Evolutionary conservation across 2,329 filamentous ascomycete species (phyloP).

Genomic region (Reticulascus tulasneorum): DNA sequence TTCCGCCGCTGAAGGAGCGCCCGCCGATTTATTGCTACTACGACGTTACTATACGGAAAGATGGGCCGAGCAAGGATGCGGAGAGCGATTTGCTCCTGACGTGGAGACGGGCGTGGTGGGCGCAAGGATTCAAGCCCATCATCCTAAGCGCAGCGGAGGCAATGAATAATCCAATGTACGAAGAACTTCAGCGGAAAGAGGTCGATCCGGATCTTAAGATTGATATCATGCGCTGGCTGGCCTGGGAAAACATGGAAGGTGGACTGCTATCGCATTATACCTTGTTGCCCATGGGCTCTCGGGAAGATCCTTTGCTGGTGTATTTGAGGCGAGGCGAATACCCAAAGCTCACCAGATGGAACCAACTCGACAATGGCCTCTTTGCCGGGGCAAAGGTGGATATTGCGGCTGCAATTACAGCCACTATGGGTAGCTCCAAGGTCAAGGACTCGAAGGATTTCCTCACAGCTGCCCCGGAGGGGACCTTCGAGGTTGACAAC

Average conservation of each 20-base stretch:
- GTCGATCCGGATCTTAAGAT: constrained; percentile 58
- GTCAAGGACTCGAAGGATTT: constrained; percentile 58
- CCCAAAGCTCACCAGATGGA: constrained; percentile 68
- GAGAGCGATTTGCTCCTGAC: constrained; percentile 77
- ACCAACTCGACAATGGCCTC: constrained; percentile 65
- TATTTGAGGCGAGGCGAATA: constrained; percentile 75
- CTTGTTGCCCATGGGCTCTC: constrained; percentile 78
- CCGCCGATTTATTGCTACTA: constrained; percentile 89
- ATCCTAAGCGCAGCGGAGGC: constrained; percentile 78
- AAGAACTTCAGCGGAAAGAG: constrained; percentile 60
- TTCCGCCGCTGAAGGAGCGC: constrained; percentile 70
- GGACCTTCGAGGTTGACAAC: constrained; percentile 62
- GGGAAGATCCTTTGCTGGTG: constrained; percentile 66
- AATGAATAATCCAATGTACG: constrained; percentile 75
- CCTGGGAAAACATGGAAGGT: constrained; percentile 86
- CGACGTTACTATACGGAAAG: constrained; percentile 61
- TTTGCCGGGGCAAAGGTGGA: constrained; percentile 66
- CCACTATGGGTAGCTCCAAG: constrained; percentile 52
- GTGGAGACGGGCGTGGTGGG: constrained; percentile 95
- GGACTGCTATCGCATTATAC: constrained; percentile 76
- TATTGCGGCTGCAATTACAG: constrained; percentile 60
- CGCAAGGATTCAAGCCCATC: constrained; percentile 82
- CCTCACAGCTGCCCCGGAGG: constrained; percentile 54
- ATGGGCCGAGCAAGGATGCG: constrained; percentile 61
- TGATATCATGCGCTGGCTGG: constrained; percentile 81